Conservation (phyloP, 2,329 filamentous ascomycete genomes). For the Epichloe uncinata region DNA sequence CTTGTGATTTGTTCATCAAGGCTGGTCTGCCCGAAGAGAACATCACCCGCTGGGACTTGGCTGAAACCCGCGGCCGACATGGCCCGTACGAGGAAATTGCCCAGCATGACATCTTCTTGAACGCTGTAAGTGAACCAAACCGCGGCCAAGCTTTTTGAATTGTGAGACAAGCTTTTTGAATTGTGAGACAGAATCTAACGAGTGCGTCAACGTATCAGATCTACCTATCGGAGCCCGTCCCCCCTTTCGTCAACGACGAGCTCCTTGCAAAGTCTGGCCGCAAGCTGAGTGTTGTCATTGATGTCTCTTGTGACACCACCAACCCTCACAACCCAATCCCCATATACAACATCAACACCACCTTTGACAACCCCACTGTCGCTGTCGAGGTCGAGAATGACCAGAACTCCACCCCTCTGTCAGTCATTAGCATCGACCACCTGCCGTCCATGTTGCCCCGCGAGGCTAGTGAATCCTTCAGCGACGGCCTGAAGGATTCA, state of each 20-base stretch:
- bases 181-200: not conserved
- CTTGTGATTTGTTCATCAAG: constrained; percentile 64
- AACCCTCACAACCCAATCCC: constrained; percentile 50
- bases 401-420: constrained; percentile 37
- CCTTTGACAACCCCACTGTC: constrained; percentile 79
- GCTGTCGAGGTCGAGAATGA: constrained; percentile 48
- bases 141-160: not conserved
- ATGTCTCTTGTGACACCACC: constrained; percentile 58
- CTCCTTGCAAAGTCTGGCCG: constrained; percentile 51
- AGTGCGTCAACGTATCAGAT: not conserved
- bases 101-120: constrained; percentile 46
- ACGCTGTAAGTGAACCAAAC: constrained; percentile 27
- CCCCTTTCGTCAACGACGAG: constrained; percentile 61
- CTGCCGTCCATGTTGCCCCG: constrained; percentile 71
- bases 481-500: not conserved
- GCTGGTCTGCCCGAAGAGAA: constrained; percentile 38
- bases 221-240: constrained; percentile 25
- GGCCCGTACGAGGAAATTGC: constrained; percentile 72
- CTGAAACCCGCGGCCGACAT: constrained; percentile 52
- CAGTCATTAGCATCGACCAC: constrained; percentile 81
- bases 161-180: no score
- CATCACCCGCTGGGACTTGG: constrained; percentile 56
- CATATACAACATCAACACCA: constrained; percentile 73
- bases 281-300: constrained; percentile 67
- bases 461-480: constrained; percentile 56